Evolutionary conservation across 441 rosid species (phyloP).

Genomic region (Rhodomyrtus psidioides): DNA sequence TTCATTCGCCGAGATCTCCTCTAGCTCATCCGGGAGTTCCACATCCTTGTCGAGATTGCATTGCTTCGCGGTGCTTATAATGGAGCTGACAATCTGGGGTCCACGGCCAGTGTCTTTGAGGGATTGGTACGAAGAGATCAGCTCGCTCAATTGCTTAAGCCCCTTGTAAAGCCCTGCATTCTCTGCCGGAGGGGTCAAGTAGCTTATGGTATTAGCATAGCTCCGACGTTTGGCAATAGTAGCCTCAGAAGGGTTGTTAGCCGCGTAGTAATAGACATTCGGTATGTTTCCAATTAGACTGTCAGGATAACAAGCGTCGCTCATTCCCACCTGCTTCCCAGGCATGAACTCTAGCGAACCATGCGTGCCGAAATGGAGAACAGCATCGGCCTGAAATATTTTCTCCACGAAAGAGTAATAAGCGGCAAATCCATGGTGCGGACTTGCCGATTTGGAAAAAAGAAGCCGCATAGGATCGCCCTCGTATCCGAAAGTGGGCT

Average conservation of each 20-base stretch:
- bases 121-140: conserved; percentile 92
- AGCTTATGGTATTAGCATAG: conserved; percentile 95
- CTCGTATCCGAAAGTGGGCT: conserved; percentile 97
- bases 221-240: conserved; percentile 97
- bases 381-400: conserved; percentile 92
- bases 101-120: conserved; percentile 94
- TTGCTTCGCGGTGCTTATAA: conserved; percentile 90
- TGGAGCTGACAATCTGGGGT: conserved; percentile 86
- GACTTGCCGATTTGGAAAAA: conserved; percentile 97
- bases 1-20: conserved; percentile 62
- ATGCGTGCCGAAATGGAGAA: conserved; percentile 96
- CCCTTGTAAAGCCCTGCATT: conserved; percentile 99
- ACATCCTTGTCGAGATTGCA: conserved; percentile 99
- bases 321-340: conserved; percentile 99
- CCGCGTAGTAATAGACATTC: conserved; percentile 92
- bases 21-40: conserved; percentile 80
- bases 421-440: conserved; percentile 98
- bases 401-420: conserved; percentile 93
- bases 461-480: conserved; percentile 98
- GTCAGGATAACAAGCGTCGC: conserved; percentile 89
- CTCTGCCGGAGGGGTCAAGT: conserved; percentile 98
- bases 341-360: conserved; percentile 99
- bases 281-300: conserved; percentile 98
- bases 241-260: conserved; percentile 97
- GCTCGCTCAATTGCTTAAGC: conserved; percentile 94